These are phyloP conservation scores for Aspergillus calidoustus DNA, from an alignment of 2,329 filamentous ascomycete species.

Conservation along the genomic window DNA sequence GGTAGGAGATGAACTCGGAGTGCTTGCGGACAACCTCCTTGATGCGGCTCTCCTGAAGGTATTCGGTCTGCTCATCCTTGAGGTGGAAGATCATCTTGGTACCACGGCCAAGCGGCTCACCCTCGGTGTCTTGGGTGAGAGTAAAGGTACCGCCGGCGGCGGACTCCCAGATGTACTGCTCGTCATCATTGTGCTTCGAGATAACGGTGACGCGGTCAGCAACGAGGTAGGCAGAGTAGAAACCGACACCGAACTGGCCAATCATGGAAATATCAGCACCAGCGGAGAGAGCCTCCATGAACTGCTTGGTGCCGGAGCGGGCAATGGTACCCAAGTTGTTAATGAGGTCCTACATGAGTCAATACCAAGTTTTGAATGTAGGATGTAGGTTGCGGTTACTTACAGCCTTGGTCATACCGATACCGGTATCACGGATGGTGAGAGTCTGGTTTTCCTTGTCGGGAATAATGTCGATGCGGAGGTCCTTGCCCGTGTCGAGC, in stretches of 20 bases:
- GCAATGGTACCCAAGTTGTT: conserved; percentile 99
- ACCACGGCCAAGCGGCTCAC: conserved; percentile 87
- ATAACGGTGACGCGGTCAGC: conserved; percentile 94
- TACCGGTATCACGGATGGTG: conserved; percentile 96
- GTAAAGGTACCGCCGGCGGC: conserved; percentile 96
- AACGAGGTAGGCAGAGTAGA: conserved; percentile 99
- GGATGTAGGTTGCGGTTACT: conserved; percentile 48
- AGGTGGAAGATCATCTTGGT: conserved; percentile 98
- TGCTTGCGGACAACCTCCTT: conserved; percentile 99
- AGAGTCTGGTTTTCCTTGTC: conserved; percentile 97
- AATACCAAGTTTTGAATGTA: not conserved
- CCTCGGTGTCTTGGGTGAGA: conserved; percentile 86
- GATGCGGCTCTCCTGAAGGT: conserved; percentile 98
- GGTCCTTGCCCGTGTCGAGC: conserved; percentile 96
- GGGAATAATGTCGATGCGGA: conserved; percentile 98
- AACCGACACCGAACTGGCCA: conserved; percentile 99
- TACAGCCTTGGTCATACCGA: conserved; percentile 99
- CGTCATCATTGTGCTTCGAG: conserved; percentile 99
- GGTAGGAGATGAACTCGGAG: conserved; percentile 99
- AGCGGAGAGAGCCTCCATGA: conserved; percentile 98
- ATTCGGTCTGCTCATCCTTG: conserved; percentile 99
- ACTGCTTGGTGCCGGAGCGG: conserved; percentile 99
- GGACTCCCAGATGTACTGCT: conserved; percentile 99
- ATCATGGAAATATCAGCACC: conserved; percentile 99
- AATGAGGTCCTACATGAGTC: conserved; percentile 77